Conservation (phyloP, 2,329 filamentous ascomycete genomes). For the Xylaria sp. region DNA sequence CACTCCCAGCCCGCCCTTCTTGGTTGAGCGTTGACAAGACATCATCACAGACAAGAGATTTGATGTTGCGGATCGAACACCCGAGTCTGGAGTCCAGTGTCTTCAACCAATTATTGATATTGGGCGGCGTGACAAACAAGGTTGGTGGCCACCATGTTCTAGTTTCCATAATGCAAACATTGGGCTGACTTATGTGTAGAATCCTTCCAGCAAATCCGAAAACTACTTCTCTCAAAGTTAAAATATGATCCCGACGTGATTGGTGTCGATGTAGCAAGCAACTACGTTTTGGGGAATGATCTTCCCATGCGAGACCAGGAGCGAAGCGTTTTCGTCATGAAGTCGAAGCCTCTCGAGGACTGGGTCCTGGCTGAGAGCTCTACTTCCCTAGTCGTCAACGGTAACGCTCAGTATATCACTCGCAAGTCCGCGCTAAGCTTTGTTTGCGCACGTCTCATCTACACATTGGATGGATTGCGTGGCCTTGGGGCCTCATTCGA, state of each 20-base stretch:
- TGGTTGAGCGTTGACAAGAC: too few species aligned
- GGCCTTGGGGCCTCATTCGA: not conserved
- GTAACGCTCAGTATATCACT: not conserved
- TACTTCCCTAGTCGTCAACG: not conserved
- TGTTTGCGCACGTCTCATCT: not conserved
- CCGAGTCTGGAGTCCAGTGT: too few species aligned
- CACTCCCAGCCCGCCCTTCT: too few species aligned
- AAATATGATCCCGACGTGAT: not conserved
- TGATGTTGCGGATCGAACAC: too few species aligned
- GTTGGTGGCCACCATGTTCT: not conserved
- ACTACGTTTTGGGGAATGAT: not conserved
- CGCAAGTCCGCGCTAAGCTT: not conserved
- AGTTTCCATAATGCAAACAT: not conserved
- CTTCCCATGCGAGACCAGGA: not conserved
- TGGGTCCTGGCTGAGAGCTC: not conserved
- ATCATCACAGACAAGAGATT: too few species aligned
- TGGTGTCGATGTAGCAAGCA: not conserved
- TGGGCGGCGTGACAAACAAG: not conserved
- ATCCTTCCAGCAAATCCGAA: not conserved
- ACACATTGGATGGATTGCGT: not conserved
- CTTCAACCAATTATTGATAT: not conserved
- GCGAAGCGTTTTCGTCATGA: not conserved
- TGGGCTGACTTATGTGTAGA: not conserved
- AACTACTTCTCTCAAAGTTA: not conserved
- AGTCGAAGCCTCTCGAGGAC: not conserved